phyloP scores from a whole-genome alignment of 768 basidiomycete genomes.

The Terana coerulea region DNA sequence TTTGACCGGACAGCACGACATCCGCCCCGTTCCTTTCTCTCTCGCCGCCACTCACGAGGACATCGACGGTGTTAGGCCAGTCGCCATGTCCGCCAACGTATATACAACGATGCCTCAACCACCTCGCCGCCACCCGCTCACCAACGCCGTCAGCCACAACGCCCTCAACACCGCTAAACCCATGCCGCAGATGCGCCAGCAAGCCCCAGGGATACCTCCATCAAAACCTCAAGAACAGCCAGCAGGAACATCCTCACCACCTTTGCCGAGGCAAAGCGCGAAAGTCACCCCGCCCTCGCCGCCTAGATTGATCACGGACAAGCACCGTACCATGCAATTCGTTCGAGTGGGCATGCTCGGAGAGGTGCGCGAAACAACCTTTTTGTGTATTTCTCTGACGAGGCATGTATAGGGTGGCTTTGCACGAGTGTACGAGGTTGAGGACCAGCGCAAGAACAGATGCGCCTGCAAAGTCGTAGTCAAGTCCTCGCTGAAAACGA shows the following conservation, averaged over 20 bases:
- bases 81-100: constrained; percentile 21
- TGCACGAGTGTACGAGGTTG: constrained; percentile 94
- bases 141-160: constrained; percentile 22
- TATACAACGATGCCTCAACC: constrained; percentile 21
- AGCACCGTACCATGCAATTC: constrained; percentile 51
- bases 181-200: constrained; percentile 6
- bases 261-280: constrained; percentile 76
- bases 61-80: constrained; percentile 29
- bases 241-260: constrained; percentile 43
- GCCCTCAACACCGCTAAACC: constrained; percentile 2
- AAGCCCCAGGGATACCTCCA: constrained; percentile 17
- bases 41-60: constrained; percentile 7
- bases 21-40: constrained; percentile 1
- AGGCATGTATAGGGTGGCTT: constrained; percentile 68
- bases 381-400: background rate
- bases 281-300: constrained; percentile 81
- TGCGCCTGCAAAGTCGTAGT: constrained; percentile 93
- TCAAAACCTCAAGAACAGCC: constrained; percentile 6
- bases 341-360: constrained; percentile 80
- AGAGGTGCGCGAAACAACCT: constrained; percentile 53
- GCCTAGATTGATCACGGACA: constrained; percentile 71
- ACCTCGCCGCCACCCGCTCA: constrained; percentile 26
- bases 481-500: constrained; percentile 88
- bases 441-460: constrained; percentile 58
- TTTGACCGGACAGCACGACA: background rate